Evolutionary conservation across 345 rosid species (phyloP).

Genomic region (Salix viminalis): DNA sequence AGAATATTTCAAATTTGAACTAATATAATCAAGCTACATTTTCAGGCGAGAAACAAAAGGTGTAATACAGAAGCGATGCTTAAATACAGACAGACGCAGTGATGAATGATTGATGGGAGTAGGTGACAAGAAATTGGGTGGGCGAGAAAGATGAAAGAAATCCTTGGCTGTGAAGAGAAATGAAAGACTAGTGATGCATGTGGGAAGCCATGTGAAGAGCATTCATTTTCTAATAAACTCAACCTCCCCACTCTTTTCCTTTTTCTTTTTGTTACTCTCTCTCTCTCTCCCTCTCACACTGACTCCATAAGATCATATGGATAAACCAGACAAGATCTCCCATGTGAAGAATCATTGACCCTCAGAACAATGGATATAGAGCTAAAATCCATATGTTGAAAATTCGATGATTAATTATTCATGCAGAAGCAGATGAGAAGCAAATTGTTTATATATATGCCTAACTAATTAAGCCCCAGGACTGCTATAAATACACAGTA

Average conservation of each 20-base stretch:
- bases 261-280: background rate
- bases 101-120: slow-evolving; percentile 17
- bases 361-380: slow-evolving; percentile 19
- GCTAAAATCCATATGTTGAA: slow-evolving; percentile 16
- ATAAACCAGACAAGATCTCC: slow-evolving; percentile 34
- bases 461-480: background rate
- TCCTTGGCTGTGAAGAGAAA: background rate
- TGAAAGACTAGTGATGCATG: slow-evolving; percentile 31
- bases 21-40: background rate
- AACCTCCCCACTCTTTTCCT: slow-evolving; percentile 14
- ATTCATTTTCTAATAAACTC: slow-evolving; percentile 25
- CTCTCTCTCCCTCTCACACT: background rate
- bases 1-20: too few relatives aligned
- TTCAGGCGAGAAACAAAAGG: background rate
- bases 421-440: slow-evolving; percentile 2
- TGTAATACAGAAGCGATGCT: background rate
- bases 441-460: background rate
- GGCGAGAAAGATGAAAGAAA: slow-evolving; percentile 1
- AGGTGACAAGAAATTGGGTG: background rate
- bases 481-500: background rate
- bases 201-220: slow-evolving; percentile 46
- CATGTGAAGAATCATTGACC: slow-evolving; percentile 46
- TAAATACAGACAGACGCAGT: background rate
- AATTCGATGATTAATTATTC: background rate
- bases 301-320: slow-evolving; percentile 8